phyloP scores from a whole-genome alignment of 352 stramenopile species.

The Phytophthora foliorum region DNA sequence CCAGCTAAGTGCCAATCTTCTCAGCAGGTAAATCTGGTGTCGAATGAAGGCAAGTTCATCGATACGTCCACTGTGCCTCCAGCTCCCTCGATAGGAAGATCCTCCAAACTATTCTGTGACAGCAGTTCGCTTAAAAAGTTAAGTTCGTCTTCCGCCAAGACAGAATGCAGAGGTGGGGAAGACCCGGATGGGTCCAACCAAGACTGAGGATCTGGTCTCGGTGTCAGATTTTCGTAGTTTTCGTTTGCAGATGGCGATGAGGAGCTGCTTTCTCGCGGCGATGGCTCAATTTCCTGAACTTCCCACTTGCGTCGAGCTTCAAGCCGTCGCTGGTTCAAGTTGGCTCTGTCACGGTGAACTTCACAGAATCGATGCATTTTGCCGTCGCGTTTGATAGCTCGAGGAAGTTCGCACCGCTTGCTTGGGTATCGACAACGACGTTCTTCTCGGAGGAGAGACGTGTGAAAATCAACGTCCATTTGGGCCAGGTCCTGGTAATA shows the following conservation, averaged over 20 bases:
- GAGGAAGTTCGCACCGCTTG: conserved; percentile 48
- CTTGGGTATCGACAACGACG: conserved; percentile 46
- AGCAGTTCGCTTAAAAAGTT: conserved; percentile 32
- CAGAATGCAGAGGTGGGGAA: conserved; percentile 28
- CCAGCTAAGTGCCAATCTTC: background rate
- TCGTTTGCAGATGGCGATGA: conserved; percentile 5
- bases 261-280: conserved; percentile 4
- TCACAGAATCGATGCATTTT: conserved; percentile 60
- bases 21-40: conserved; percentile 10
- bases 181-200: conserved; percentile 9
- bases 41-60: background rate
- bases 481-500: conserved; percentile 5
- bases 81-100: conserved; percentile 12
- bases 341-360: conserved; percentile 54
- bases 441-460: conserved; percentile 19
- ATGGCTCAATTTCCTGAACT: conserved; percentile 4
- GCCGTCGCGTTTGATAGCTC: conserved; percentile 50
- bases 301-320: conserved; percentile 46
- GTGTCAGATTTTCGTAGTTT: background rate
- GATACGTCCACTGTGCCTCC: background rate
- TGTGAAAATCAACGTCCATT: conserved; percentile 5
- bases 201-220: background rate
- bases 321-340: conserved; percentile 61
- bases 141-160: conserved; percentile 32
- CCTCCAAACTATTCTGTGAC: conserved; percentile 33